Evolutionary conservation across 1,284 basidiomycete species (phyloP).

Genomic region (Sporisorium reilianum): DNA sequence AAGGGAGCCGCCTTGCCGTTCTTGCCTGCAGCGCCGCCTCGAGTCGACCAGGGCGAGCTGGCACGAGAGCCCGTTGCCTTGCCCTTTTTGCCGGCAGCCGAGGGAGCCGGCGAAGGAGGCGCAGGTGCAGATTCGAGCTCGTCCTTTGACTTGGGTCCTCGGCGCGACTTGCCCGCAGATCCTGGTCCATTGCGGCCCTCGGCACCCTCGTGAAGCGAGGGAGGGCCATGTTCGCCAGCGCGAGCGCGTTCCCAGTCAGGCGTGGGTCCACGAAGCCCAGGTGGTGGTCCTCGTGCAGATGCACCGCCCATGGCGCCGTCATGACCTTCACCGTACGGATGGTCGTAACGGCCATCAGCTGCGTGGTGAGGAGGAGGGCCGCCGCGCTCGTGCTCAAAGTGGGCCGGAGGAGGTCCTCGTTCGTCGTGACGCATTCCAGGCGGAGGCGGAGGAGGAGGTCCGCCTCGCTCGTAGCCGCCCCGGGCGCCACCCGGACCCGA

Average conservation of each 20-base stretch:
- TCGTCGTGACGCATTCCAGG: slow-evolving; percentile 39
- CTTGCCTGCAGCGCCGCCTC: slow-evolving; percentile 26
- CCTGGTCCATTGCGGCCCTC: slow-evolving; percentile 22
- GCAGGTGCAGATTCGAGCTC: slow-evolving; percentile 36
- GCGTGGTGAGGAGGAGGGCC: slow-evolving; percentile 27
- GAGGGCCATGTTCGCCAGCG: slow-evolving; percentile 22
- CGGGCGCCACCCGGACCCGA: slow-evolving; percentile 30
- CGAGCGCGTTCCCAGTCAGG: slow-evolving; percentile 45
- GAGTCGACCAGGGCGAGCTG: slow-evolving; percentile 49
- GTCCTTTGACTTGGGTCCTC: slow-evolving; percentile 44
- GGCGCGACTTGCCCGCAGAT: slow-evolving; percentile 31
- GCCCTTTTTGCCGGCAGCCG: slow-evolving; percentile 45
- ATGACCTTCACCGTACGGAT: slow-evolving; percentile 24
- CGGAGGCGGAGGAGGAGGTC: slow-evolving; percentile 15
- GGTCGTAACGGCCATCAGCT: slow-evolving; percentile 34
- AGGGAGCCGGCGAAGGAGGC: slow-evolving; percentile 45
- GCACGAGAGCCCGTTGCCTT: slow-evolving; percentile 43
- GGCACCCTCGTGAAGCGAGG: slow-evolving; percentile 23
- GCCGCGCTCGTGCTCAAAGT: slow-evolving; percentile 42
- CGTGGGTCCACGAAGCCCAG: slow-evolving; percentile 38
- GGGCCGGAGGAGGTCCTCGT: slow-evolving; percentile 35
- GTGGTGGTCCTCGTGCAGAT: slow-evolving; percentile 17
- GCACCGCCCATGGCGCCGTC: slow-evolving; percentile 30
- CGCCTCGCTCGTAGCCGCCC: slow-evolving; percentile 44
- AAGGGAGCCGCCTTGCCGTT: slow-evolving; percentile 20